Evolutionary conservation across 352 stramenopile species (phyloP), one percentile per base, ranked within the genome.

Genomic region (Pythium chondricola): DNA sequence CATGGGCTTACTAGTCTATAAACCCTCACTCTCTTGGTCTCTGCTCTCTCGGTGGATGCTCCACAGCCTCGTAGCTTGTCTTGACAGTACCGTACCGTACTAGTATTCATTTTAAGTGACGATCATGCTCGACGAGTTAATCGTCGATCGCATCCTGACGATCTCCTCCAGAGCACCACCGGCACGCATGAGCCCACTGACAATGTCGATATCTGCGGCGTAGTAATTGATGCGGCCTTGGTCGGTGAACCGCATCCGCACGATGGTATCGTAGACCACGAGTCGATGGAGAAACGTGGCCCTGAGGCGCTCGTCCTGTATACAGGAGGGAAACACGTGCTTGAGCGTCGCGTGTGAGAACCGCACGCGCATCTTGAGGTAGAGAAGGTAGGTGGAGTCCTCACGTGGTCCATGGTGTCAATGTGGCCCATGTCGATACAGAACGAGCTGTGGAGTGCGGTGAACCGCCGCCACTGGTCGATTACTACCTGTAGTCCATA

Each of bases 381-480:
- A n/a, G n/a, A n/a, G n/a, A n/a, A n/a, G n/a, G n/a, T n/a, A n/a
- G 30, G 31, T 16, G 43, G 51, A 29, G 27, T 39, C 25, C 52
- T 43, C 2, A 36, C 26, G 7, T 26, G n/a, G 13, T 43, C 51
- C 4, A 52, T 4, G 2, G 46, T 43, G 0, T 27, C n/a, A 22
- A 45, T 45, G 14, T 22, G 36, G 25, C 25, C 32, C 26, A 47
- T 29, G 21, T 37, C 37, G 11, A 54, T 22, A 30, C 33, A 38
- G 47, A 54, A 54, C 2, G 27, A 5, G 27, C 35, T 38, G 22
- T 65, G 37, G 38, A 48, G 52, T 8, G 30, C 25, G 4, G 50
- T 57, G 45, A 61, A 58, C 13, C 47, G 33, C 14, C 46, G 50
- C 50, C 56, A 64, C 56, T 64, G 56, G 21, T 48, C 37, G 14